Percentiles rank a stretch among this genome's conserved stretches.
phyloP scores from a whole-genome alignment of 2,329 filamentous ascomycete genomes.

The Exophiala phaeomuriformis region DNA sequence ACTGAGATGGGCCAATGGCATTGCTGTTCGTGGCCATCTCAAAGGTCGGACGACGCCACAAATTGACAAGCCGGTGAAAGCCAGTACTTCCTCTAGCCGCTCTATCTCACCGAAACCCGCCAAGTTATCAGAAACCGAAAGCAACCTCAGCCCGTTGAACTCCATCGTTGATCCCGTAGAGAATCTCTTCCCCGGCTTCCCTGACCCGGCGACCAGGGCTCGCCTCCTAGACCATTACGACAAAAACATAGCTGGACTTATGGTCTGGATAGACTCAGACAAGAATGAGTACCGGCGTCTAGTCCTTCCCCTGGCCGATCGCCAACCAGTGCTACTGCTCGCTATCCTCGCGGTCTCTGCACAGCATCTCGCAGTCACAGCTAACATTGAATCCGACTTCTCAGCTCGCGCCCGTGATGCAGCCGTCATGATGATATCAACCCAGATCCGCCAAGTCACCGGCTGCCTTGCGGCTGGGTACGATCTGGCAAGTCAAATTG shows the following conservation, averaged over 20 bases:
- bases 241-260: slow-evolving; percentile 19
- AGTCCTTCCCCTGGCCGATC: slow-evolving; percentile 16
- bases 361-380: slow-evolving; percentile 20
- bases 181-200: slow-evolving; percentile 44
- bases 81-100: slow-evolving; percentile 8
- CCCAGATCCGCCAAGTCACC: slow-evolving; percentile 17
- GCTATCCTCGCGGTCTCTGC: slow-evolving; percentile 21
- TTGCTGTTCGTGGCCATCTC: slow-evolving; percentile 28
- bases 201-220: slow-evolving; percentile 68
- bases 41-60: slow-evolving; percentile 21
- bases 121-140: slow-evolving; percentile 8
- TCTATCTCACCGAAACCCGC: slow-evolving; percentile 8
- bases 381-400: slow-evolving; percentile 13
- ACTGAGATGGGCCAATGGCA: slow-evolving; percentile 28
- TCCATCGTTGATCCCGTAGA: slow-evolving; percentile 11
- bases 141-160: background rate
- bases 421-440: slow-evolving; percentile 18
- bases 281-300: slow-evolving; percentile 20
- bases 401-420: slow-evolving; percentile 19
- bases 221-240: slow-evolving; percentile 55
- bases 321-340: slow-evolving; percentile 16
- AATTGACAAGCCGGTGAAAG: slow-evolving; percentile 12
- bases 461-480: slow-evolving; percentile 13
- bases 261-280: slow-evolving; percentile 23
- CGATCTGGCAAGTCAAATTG: slow-evolving; percentile 18